phyloP scores from a whole-genome alignment of 2,329 filamentous ascomycete species.

The Pseudogymnoascus sp. region DNA sequence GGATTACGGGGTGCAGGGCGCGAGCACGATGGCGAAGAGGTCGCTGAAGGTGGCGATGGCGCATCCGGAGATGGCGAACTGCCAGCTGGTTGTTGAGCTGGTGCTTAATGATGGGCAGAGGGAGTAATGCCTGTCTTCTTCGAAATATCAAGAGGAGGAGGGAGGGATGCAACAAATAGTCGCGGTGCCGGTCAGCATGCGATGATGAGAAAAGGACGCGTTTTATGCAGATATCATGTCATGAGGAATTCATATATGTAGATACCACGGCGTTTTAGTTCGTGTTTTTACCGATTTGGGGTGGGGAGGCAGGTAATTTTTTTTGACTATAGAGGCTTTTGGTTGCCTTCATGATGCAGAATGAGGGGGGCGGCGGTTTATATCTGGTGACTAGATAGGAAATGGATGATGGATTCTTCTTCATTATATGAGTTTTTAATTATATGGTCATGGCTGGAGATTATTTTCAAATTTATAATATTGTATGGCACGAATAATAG shows the following conservation, averaged over 20 bases:
- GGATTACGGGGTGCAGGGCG: slow-evolving; percentile 68
- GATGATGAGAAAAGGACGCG: background rate
- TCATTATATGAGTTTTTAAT: background rate
- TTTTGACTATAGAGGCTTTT: slow-evolving; percentile 4
- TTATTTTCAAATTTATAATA: background rate
- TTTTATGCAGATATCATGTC: slow-evolving; percentile 1
- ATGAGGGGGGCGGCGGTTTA: background rate
- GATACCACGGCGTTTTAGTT: slow-evolving; percentile 3
- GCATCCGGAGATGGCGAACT: slow-evolving; percentile 77
- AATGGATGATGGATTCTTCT: slow-evolving; percentile 3
- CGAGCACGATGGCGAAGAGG: slow-evolving; percentile 46
- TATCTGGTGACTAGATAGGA: background rate
- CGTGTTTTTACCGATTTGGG: background rate
- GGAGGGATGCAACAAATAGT: background rate
- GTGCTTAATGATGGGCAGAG: slow-evolving; percentile 78
- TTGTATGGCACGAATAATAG: background rate
- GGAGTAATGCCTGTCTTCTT: slow-evolving; percentile 19
- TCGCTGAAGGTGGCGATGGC: slow-evolving; percentile 94
- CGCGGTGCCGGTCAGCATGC: background rate
- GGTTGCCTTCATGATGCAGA: background rate
- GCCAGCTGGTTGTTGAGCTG: slow-evolving; percentile 87
- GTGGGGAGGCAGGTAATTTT: background rate
- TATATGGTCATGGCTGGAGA: background rate
- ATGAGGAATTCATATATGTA: slow-evolving; percentile 2
- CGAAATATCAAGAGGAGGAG: background rate